Base-by-base conservation (phyloP, 345 rosid genomes). In the Excoecaria agallocha region DNA sequence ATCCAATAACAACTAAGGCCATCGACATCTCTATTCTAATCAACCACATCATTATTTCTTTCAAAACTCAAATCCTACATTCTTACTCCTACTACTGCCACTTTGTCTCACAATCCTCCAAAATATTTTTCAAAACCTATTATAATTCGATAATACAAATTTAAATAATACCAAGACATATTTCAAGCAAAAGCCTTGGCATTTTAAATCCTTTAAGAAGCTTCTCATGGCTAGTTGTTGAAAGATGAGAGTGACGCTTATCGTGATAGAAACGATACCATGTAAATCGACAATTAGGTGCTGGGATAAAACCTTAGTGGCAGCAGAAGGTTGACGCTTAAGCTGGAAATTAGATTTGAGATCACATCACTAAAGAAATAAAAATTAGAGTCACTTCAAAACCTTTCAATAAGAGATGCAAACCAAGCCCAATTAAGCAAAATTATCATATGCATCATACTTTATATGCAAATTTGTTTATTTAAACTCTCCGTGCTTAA, bases 201-300 rank as follows among this genome's bases (percentile, higher is more conserved):
- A n/a, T n/a, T n/a, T 72, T 77, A 76, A 82, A 69, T 67, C 52
- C 37, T 35, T n/a, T 8, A 61, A 38, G 68, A 77, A 79, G 66
- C 65, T 75, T 73, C 79, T 75, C 35, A 20, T 43, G 56, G 63
- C 39, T 46, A 48, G 46, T 61, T n/a, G 76, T 74, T 72, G 41
- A 69, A 72, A 67, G 69, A 30, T 54, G 75, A 73, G n/a, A 22
- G 30, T 68, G 54, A 30, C 61, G 20, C 66, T 69, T 61, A 57
- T 68, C 56, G 46, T 64, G 57, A 68, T 43, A 30, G 30, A 55
- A 39, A 61, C 6, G 30, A 35, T 12, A 73, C 22, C 49, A 5
- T 19, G 58, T 48, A 57, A 16, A 51, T 49, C 8, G 45, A 45
- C 63, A 52, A 24, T 11, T 22, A 8, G 20, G 15, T 19, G 35